Base-by-base conservation (phyloP, 2,329 filamentous ascomycete species). In the Aspergillus oerlinghausenensis region DNA sequence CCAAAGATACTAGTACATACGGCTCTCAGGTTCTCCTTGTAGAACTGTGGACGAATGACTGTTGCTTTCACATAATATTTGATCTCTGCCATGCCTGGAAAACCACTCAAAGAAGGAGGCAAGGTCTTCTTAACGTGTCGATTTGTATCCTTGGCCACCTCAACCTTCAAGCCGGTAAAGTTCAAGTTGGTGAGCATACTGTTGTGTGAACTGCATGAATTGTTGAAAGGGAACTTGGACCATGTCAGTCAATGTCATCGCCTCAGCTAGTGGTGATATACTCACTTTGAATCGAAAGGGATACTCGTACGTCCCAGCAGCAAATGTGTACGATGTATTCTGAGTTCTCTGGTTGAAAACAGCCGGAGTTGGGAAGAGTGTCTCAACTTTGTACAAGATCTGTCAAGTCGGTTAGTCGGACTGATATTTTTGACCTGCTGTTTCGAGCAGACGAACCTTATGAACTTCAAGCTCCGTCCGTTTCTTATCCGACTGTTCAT, bases 31-130 rank as follows among this genome's bases (percentile, higher is more conserved):
- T 97, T 97, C 75, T 96, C 92, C 70, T 93, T 93, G 74, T 95
- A 90, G 57, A 97, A 82, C 14, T 89, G 87, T 0, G 92, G 91
- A n/a, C 92, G 82, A 67, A 92, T 90, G 5, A 97, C 86, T 0
- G 94, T 97, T n/a, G 89, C 91, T 73, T 99, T 99, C 70, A 97
- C 82, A 70, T 90, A 99, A 75, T 99, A 99, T 64, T 87, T 84
- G 58, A 97, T 92, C 74, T 96, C 92, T 23, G 92, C 93, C 72
- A 92, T 86, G 32, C 88, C 88, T 0, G 90, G 90, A 63, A 94
- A 92, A 3, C 90, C 91, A n/a, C 84, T 89, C 54, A 97, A 78
- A 4, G 92, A 95, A 0, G 94, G 94, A 4, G 94, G 94, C 10
- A 99, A 80, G 0, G 92, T 96, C 64, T 86, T 86, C 68, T 89